Percentiles rank a stretch among this genome's conserved stretches.
phyloP scores from a whole-genome alignment of 1,139 yeast genomes.

The Lodderomyces pseudojiufengensis region DNA sequence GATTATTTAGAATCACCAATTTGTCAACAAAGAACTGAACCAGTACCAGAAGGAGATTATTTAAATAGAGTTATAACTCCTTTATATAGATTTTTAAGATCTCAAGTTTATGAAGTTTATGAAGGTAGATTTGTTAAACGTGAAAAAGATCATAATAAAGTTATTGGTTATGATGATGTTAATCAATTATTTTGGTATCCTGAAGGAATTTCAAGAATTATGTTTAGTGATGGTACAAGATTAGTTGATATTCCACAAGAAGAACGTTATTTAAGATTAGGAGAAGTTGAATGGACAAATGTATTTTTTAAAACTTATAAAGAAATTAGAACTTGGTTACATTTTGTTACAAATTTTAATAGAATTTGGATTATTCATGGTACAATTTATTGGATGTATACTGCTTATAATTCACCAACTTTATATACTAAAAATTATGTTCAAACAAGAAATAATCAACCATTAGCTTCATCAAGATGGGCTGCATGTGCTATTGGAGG shows the following conservation, averaged over 20 bases:
- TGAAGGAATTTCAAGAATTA: slow-evolving; percentile 93
- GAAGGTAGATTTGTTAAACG: slow-evolving; percentile 97
- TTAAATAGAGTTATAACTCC: slow-evolving; percentile 92
- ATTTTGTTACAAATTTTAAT: slow-evolving; percentile 89
- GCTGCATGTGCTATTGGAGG: slow-evolving; percentile 94
- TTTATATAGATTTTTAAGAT: slow-evolving; percentile 80
- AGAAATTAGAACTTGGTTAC: slow-evolving; percentile 98
- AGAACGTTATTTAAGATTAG: slow-evolving; percentile 84
- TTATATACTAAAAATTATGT: slow-evolving; percentile 81
- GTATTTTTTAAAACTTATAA: slow-evolving; percentile 95
- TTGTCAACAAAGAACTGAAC: slow-evolving; percentile 86
- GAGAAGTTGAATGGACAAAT: slow-evolving; percentile 89
- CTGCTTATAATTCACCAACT: slow-evolving; percentile 89
- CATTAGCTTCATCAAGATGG: slow-evolving; percentile 86
- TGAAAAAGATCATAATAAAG: slow-evolving; percentile 91
- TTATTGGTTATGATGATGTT: slow-evolving; percentile 97
- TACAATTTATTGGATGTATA: slow-evolving; percentile 89
- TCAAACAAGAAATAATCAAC: slow-evolving; percentile 80
- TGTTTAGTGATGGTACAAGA: slow-evolving; percentile 86
- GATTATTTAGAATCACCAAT: slow-evolving; percentile 86
- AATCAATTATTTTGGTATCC: slow-evolving; percentile 99
- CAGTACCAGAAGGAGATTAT: slow-evolving; percentile 95
- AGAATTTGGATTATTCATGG: slow-evolving; percentile 97
- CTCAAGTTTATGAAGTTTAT: slow-evolving; percentile 90
- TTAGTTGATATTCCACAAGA: slow-evolving; percentile 85